Conservation (phyloP, 805 yeast species). For the Hermanozyma aechmeae region DNA sequence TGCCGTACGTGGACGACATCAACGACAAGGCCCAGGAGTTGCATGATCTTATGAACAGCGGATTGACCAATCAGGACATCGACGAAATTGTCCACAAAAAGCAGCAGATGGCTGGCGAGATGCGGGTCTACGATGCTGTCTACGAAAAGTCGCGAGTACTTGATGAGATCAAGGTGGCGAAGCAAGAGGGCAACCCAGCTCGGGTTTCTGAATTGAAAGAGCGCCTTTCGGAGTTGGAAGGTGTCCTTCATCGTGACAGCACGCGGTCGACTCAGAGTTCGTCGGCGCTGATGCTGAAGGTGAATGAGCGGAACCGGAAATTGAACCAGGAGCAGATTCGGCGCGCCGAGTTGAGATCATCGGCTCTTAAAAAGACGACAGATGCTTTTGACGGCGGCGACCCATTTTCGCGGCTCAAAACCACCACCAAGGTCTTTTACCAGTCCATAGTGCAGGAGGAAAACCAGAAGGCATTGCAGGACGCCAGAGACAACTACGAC, state of each 20-base stretch:
- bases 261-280: slow-evolving; percentile 24
- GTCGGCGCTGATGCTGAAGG: slow-evolving; percentile 48
- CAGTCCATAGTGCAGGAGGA: slow-evolving; percentile 45
- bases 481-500: slow-evolving; percentile 40
- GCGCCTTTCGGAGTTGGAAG: slow-evolving; percentile 36
- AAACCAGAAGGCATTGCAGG: slow-evolving; percentile 49
- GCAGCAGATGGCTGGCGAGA: slow-evolving; percentile 38
- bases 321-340: slow-evolving; percentile 70
- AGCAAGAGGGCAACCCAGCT: slow-evolving; percentile 40
- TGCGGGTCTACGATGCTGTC: slow-evolving; percentile 59
- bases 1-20: slow-evolving; percentile 59
- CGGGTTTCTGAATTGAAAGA: slow-evolving; percentile 18
- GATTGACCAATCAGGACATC: slow-evolving; percentile 64
- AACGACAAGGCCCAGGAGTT: slow-evolving; percentile 58
- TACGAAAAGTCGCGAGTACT: slow-evolving; percentile 60
- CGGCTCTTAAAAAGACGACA: slow-evolving; percentile 39
- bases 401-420: slow-evolving; percentile 86
- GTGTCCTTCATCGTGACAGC: slow-evolving; percentile 30
- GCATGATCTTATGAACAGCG: slow-evolving; percentile 51
- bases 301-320: slow-evolving; percentile 79
- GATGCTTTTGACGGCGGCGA: slow-evolving; percentile 43
- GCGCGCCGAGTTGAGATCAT: slow-evolving; percentile 64
- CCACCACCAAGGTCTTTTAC: slow-evolving; percentile 79
- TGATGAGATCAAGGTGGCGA: slow-evolving; percentile 70
- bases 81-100: slow-evolving; percentile 72